Evolutionary conservation across 495 filamentous ascomycete genomes (phyloP).

Genomic region (Aspergillus sclerotioniger): DNA sequence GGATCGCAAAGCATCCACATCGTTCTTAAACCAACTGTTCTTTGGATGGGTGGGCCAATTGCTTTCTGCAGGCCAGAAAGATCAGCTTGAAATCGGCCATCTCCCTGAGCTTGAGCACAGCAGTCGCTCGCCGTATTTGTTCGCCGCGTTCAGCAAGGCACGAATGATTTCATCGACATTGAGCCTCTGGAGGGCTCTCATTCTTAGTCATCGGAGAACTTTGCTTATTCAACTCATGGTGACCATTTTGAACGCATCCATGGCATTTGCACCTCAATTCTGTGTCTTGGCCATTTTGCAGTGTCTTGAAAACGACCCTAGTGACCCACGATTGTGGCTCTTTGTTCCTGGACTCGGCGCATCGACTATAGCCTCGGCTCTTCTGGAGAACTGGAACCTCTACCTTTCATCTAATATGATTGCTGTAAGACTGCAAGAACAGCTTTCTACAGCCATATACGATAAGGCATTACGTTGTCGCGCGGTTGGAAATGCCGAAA

Average conservation of each 20-base stretch:
- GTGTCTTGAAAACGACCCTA: neutral
- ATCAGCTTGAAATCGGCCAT: neutral
- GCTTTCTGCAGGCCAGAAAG: neutral
- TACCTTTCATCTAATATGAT: neutral
- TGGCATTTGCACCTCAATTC: neutral
- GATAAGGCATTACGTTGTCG: neutral
- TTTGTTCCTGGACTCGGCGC: neutral
- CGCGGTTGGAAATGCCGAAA: neutral
- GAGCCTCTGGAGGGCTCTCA: neutral
- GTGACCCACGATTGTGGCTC: neutral
- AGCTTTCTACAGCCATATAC: neutral
- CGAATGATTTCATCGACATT: neutral
- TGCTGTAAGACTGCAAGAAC: neutral
- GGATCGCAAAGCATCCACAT: conserved; percentile 3
- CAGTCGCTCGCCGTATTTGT: neutral
- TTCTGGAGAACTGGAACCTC: conserved; percentile 1
- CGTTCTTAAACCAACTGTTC: neutral
- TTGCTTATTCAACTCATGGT: neutral
- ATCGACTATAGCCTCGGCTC: neutral
- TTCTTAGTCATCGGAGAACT: neutral
- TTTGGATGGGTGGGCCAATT: neutral
- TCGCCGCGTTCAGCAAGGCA: neutral
- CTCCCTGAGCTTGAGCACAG: neutral
- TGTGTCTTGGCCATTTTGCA: neutral
- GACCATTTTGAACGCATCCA: neutral